phyloP scores from a whole-genome alignment of 1,284 basidiomycete genomes.

The Mycena citricolor region DNA sequence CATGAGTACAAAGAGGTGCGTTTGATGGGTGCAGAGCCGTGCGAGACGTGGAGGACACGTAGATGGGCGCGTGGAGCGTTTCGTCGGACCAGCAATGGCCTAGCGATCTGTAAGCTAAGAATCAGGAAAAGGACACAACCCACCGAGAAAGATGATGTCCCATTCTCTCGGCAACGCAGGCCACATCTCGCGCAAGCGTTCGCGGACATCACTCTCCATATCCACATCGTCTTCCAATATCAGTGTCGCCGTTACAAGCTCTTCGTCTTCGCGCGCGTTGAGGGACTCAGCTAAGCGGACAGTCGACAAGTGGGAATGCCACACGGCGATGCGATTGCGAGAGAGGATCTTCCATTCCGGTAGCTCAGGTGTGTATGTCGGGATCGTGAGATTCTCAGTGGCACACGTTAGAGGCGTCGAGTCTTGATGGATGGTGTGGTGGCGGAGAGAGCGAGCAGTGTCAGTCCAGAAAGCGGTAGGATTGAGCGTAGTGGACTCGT shows the following conservation, averaged over 20 bases:
- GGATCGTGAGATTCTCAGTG: constrained; percentile 42
- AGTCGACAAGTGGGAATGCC: constrained; percentile 68
- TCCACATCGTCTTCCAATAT: constrained; percentile 82
- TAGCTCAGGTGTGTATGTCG: constrained; percentile 37
- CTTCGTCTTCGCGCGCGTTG: constrained; percentile 3
- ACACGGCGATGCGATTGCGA: constrained; percentile 64
- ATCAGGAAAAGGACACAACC: constrained; percentile 22
- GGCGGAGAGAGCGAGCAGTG: background rate
- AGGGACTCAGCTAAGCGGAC: constrained; percentile 45
- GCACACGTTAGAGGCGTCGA: constrained; percentile 45
- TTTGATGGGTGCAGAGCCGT: constrained; percentile 50
- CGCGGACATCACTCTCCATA: constrained; percentile 66
- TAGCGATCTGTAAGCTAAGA: constrained; percentile 27
- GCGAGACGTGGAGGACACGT: background rate
- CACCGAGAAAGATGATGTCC: constrained; percentile 78
- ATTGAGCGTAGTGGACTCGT: background rate
- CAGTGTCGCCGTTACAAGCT: constrained; percentile 44
- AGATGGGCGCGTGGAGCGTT: constrained; percentile 32
- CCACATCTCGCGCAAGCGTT: constrained; percentile 55
- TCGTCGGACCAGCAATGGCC: constrained; percentile 78
- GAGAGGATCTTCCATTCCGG: constrained; percentile 53
- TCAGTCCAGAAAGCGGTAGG: background rate
- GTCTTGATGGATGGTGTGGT: background rate
- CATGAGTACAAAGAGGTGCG: constrained; percentile 68
- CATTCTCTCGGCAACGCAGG: constrained; percentile 56